Evolutionary conservation across 495 filamentous ascomycete species (phyloP).

Genomic region (Penicillium daleae): DNA sequence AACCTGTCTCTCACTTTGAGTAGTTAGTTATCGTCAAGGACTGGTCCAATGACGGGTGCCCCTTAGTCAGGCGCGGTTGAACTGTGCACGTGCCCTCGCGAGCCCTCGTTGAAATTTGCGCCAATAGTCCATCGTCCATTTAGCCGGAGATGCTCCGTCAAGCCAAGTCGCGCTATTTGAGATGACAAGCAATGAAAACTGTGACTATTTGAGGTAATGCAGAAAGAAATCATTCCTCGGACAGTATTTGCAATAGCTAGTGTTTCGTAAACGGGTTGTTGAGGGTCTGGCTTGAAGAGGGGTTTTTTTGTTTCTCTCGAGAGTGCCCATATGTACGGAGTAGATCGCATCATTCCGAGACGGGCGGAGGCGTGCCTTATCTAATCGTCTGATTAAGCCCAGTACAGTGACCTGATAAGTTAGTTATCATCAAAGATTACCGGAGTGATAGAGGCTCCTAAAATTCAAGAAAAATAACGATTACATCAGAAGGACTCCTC

Average conservation of each 20-base stretch:
- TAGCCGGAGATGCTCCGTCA: conserved; percentile 8
- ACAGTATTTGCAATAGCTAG: no score
- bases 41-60: not conserved
- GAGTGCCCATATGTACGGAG: conserved; percentile 8
- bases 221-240: no score
- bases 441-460: no score
- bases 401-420: no score
- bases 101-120: conserved; percentile 9
- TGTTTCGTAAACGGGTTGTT: not conserved
- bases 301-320: no score
- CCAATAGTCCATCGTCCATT: conserved; percentile 10
- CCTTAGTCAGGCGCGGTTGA: conserved; percentile 11
- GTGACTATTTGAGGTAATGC: not conserved
- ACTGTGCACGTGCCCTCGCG: conserved; percentile 16
- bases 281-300: not conserved
- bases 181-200: not conserved
- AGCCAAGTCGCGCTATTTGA: conserved; percentile 27
- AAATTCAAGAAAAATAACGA: no score
- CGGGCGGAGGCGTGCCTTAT: not conserved
- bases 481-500: no score
- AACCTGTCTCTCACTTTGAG: no score
- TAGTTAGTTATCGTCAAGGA: not conserved
- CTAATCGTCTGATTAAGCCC: not conserved
- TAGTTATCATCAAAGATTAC: no score
- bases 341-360: conserved; percentile 7